These are phyloP conservation scores for Elsinoe batatas DNA, from an alignment of 2,329 filamentous ascomycete species.

Conservation along the genomic window DNA sequence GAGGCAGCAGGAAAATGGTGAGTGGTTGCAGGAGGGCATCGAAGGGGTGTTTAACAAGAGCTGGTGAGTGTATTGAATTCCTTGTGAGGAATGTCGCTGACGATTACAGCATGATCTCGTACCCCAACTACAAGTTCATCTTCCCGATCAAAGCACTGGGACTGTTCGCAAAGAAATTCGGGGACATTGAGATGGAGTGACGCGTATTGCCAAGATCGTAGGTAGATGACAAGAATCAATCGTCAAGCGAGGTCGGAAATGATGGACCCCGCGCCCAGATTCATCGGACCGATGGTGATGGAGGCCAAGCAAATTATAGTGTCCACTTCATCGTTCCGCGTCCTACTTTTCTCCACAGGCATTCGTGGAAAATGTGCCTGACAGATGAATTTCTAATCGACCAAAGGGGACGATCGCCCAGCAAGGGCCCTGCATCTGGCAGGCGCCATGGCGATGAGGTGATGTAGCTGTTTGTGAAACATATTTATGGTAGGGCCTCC, in stretches of 20 bases:
- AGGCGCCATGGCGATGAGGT: background rate
- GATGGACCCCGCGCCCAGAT: background rate
- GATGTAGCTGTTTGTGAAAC: background rate
- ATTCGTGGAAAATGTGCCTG: background rate
- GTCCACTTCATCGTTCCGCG: background rate
- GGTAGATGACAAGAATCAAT: background rate
- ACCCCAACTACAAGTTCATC: conserved; percentile 97
- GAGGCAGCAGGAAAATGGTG: conserved; percentile 77
- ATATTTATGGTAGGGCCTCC: conserved; percentile 1
- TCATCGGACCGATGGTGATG: conserved; percentile 1
- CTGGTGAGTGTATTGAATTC: conserved; percentile 49
- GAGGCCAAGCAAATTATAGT: conserved; percentile 4
- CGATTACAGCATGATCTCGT: conserved; percentile 75
- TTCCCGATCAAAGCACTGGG: conserved; percentile 92
- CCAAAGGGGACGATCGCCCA: background rate
- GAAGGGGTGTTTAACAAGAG: conserved; percentile 98
- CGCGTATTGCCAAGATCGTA: background rate
- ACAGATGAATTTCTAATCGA: conserved; percentile 2
- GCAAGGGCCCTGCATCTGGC: background rate
- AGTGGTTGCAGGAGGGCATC: conserved; percentile 92
- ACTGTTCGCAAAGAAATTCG: conserved; percentile 69
- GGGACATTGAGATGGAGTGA: conserved; percentile 48
- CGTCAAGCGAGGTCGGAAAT: background rate
- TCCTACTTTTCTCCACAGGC: background rate
- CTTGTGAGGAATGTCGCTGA: background rate